Evolutionary conservation across 768 basidiomycete genomes (phyloP).

Genomic region (Lactifluus volemus): DNA sequence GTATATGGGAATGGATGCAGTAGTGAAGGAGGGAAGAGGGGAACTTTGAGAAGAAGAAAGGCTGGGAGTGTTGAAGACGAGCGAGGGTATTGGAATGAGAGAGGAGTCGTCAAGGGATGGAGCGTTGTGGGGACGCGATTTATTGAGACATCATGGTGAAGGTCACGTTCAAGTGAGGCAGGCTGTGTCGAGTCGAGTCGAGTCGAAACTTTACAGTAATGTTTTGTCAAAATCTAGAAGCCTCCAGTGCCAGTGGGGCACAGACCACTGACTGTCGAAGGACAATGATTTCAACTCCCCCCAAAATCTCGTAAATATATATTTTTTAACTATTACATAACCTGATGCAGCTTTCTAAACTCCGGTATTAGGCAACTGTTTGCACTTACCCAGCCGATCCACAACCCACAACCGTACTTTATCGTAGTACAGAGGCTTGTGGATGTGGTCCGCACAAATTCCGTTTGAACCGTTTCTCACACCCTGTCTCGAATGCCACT

Average conservation of each 20-base stretch:
- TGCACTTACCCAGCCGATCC: too few relatives aligned
- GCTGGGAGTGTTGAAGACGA: slow-evolving; percentile 17
- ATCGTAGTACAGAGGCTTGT: too few relatives aligned
- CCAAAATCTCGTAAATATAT: not conserved
- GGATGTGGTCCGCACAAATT: not conserved
- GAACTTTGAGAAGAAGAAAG: slow-evolving; percentile 15
- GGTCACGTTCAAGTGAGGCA: slow-evolving; percentile 23
- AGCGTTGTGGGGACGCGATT: slow-evolving; percentile 21
- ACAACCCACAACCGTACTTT: too few relatives aligned
- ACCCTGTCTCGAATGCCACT: not conserved
- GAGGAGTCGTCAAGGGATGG: slow-evolving; percentile 17
- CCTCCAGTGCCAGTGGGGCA: not conserved
- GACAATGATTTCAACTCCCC: too few relatives aligned
- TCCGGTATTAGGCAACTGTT: not conserved
- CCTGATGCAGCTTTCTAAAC: not conserved
- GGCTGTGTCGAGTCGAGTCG: slow-evolving; percentile 12
- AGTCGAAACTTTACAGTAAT: not conserved
- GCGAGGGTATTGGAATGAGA: slow-evolving; percentile 13
- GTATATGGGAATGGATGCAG: slow-evolving; percentile 13
- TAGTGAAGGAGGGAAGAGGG: slow-evolving; percentile 22
- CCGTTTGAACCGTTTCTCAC: not conserved
- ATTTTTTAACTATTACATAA: not conserved
- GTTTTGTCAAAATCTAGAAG: not conserved
- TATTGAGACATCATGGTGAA: slow-evolving; percentile 33
- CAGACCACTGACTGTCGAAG: not conserved